Conservation (phyloP, 345 rosid genomes). For the Arabis hirsuta region DNA sequence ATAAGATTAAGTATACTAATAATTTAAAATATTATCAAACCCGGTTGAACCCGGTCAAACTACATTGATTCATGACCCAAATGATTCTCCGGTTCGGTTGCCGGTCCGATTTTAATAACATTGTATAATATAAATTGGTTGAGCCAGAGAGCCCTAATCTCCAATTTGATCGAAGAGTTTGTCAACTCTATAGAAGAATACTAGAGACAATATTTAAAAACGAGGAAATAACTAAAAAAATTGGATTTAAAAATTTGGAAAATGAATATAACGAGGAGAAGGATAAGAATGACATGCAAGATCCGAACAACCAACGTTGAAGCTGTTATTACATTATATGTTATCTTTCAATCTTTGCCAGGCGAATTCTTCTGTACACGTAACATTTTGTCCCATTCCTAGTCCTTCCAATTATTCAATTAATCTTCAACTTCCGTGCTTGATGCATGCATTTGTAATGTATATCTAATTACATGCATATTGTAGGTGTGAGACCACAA, state of each 20-base stretch:
- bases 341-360: conserved; percentile 31
- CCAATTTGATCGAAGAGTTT: background rate
- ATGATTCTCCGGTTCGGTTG: too few relatives aligned
- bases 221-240: background rate
- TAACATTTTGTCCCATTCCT: conserved; percentile 25
- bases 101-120: too few relatives aligned
- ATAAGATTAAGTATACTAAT: too few relatives aligned
- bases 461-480: background rate
- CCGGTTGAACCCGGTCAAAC: too few relatives aligned
- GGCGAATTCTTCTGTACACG: conserved; percentile 29
- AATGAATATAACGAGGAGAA: background rate
- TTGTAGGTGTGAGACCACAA: background rate
- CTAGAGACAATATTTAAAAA: background rate
- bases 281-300: conserved; percentile 39
- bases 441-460: conserved; percentile 30
- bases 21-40: too few relatives aligned
- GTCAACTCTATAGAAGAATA: background rate
- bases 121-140: background rate
- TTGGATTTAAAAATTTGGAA: background rate
- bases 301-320: conserved; percentile 30
- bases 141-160: background rate
- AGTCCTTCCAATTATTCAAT: conserved; percentile 26
- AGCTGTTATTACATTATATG: conserved; percentile 16
- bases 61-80: too few relatives aligned
- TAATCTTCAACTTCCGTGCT: conserved; percentile 35